These are phyloP conservation scores for Neonectria neomacrospora DNA, from an alignment of 2,329 filamentous ascomycete species.

Conservation along the genomic window DNA sequence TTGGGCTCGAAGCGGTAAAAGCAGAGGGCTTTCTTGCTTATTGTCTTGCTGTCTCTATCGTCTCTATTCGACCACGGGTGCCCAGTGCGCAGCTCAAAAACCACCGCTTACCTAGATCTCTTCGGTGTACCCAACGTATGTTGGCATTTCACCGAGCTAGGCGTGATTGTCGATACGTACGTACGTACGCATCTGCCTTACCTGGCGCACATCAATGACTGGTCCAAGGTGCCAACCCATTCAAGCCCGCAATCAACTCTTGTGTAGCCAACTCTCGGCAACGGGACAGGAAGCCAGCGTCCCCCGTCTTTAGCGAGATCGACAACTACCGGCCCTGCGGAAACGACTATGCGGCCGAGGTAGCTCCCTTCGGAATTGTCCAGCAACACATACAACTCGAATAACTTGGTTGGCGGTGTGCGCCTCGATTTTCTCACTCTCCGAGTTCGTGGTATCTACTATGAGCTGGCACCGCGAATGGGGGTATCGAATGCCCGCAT, in stretches of 20 bases:
- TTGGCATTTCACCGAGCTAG: constrained; percentile 12
- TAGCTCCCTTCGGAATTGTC: neutral
- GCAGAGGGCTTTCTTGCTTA: neutral
- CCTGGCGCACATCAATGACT: constrained; percentile 1
- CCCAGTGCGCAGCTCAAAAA: neutral
- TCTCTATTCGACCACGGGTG: neutral
- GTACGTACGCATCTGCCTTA: neutral
- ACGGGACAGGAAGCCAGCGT: constrained; percentile 1
- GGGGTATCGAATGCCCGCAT: constrained; percentile 65
- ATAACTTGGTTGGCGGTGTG: neutral
- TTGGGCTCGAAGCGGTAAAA: neutral
- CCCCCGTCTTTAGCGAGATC: constrained; percentile 22
- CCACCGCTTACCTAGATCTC: neutral
- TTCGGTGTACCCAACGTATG: constrained; percentile 10
- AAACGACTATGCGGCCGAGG: constrained; percentile 1
- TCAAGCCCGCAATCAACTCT: constrained; percentile 16
- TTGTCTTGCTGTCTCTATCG: neutral
- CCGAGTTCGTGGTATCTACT: constrained; percentile 51
- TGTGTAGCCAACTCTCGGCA: constrained; percentile 22
- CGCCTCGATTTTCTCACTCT: constrained; percentile 28
- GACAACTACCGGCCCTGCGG: constrained; percentile 4
- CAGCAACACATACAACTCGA: neutral
- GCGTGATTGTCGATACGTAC: constrained; percentile 11
- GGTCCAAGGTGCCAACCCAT: constrained; percentile 4
- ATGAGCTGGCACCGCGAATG: constrained; percentile 69